Conservation (phyloP, 1,284 basidiomycete species). For the Boletus subluridellus region DNA sequence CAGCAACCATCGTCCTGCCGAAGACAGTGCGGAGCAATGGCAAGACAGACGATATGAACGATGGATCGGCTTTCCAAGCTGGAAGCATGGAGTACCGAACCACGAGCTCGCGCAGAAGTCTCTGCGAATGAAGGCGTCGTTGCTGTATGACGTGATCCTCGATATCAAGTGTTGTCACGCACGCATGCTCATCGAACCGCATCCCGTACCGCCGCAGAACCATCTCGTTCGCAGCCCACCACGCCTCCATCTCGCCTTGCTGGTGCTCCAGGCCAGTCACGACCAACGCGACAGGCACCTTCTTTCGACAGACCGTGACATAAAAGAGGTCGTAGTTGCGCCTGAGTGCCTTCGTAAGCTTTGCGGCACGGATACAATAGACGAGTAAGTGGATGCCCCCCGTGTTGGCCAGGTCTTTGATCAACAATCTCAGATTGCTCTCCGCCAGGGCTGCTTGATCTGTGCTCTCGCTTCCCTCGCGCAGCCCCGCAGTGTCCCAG, state of each 20-base stretch:
- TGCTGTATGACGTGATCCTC: background rate
- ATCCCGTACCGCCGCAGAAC: background rate
- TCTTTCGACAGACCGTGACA: background rate
- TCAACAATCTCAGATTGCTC: no score
- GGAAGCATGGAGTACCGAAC: no score
- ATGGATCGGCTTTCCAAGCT: no score
- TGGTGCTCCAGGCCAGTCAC: no score
- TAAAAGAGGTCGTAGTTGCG: slow-evolving; percentile 17
- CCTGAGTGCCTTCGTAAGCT: background rate
- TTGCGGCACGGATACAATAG: slow-evolving; percentile 19
- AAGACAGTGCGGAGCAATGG: background rate
- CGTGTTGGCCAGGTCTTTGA: no score
- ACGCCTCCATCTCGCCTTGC: no score
- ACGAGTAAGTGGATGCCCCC: background rate
- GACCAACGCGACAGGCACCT: no score
- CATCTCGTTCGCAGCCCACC: background rate
- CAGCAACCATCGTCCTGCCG: no score
- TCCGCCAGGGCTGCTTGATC: no score
- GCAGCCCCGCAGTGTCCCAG: background rate
- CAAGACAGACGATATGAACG: background rate
- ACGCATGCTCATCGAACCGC: background rate
- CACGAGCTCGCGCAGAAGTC: background rate
- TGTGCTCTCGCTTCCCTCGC: background rate
- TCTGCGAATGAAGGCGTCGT: background rate
- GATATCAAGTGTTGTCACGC: background rate